Conservation (phyloP, 805 yeast genomes). For the Zygoascus flipseniorum region DNA sequence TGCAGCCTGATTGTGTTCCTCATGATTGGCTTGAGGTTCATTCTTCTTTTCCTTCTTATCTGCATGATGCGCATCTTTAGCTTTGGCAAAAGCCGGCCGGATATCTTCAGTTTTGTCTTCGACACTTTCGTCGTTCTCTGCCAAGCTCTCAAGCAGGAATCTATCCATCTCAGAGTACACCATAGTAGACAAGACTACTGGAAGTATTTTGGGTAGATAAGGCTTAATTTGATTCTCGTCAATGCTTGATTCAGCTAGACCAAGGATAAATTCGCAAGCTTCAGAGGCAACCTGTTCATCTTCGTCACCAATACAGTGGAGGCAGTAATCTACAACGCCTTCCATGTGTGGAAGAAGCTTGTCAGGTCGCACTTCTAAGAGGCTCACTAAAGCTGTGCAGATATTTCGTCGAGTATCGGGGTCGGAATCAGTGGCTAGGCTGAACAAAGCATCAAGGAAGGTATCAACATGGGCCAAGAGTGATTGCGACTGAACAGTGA, state of each 20-base stretch:
- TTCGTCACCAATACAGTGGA: conserved; percentile 61
- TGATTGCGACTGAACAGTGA: conserved; percentile 60
- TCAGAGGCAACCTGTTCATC: conserved; percentile 78
- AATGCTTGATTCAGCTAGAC: conserved; percentile 55
- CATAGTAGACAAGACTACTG: conserved; percentile 72
- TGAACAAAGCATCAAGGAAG: conserved; percentile 55
- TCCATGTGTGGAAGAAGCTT: conserved; percentile 68
- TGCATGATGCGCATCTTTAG: conserved; percentile 36
- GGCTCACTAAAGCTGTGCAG: conserved; percentile 62
- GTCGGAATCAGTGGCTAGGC: conserved; percentile 54
- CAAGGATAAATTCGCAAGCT: conserved; percentile 85
- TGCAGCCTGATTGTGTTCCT: conserved; percentile 9
- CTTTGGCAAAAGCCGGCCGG: conserved; percentile 67
- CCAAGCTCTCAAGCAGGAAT: conserved; percentile 51
- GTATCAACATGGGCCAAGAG: conserved; percentile 57
- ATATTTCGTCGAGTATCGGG: conserved; percentile 61
- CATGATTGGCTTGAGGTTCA: conserved; percentile 10
- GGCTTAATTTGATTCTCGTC: conserved; percentile 49
- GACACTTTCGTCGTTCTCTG: conserved; percentile 65
- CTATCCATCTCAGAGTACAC: conserved; percentile 81
- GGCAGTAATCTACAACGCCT: conserved; percentile 78
- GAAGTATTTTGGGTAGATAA: conserved; percentile 57
- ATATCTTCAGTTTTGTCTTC: conserved; percentile 87
- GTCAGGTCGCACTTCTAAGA: conserved; percentile 74
- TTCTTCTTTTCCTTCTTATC: conserved; percentile 9